Conservation (phyloP, 345 rosid genomes). For the Ceriops zippeliana region DNA sequence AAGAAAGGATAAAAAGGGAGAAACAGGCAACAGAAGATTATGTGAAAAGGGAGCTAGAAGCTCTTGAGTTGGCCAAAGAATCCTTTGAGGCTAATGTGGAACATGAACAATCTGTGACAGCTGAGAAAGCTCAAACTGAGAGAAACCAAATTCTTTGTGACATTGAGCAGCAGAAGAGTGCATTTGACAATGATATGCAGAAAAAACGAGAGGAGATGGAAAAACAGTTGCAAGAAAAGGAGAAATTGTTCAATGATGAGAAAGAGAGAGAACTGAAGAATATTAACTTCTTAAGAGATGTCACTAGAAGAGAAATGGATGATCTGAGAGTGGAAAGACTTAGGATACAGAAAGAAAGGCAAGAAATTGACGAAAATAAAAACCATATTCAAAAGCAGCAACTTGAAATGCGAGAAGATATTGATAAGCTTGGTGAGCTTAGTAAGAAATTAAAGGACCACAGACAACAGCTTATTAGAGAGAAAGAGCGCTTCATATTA, state of each 20-base stretch:
- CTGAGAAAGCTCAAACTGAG: slow-evolving; percentile 68
- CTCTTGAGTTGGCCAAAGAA: slow-evolving; percentile 65
- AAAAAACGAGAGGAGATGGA: slow-evolving; percentile 59
- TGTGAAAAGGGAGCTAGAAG: slow-evolving; percentile 59
- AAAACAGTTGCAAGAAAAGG: slow-evolving; percentile 48
- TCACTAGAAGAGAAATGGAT: slow-evolving; percentile 81
- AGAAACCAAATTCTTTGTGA: slow-evolving; percentile 66
- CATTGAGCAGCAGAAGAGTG: slow-evolving; percentile 59
- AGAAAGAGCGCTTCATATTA: slow-evolving; percentile 71
- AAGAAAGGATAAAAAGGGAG: slow-evolving; percentile 62
- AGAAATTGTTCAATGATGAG: slow-evolving; percentile 71
- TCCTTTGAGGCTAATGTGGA: slow-evolving; percentile 67
- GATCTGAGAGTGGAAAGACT: slow-evolving; percentile 68
- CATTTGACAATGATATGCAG: slow-evolving; percentile 70
- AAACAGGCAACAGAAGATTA: slow-evolving; percentile 48
- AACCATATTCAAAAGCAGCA: slow-evolving; percentile 75
- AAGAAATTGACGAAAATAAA: slow-evolving; percentile 58
- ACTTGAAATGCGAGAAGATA: slow-evolving; percentile 75
- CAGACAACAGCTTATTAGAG: slow-evolving; percentile 69
- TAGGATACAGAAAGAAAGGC: slow-evolving; percentile 59
- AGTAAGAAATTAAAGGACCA: slow-evolving; percentile 74
- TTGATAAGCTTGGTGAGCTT: slow-evolving; percentile 73
- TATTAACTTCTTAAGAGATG: slow-evolving; percentile 64
- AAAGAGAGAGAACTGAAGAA: slow-evolving; percentile 71
- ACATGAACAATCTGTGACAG: slow-evolving; percentile 53